Evolutionary conservation across 441 rosid genomes (phyloP).

Genomic region (Gossypium trilobum): DNA sequence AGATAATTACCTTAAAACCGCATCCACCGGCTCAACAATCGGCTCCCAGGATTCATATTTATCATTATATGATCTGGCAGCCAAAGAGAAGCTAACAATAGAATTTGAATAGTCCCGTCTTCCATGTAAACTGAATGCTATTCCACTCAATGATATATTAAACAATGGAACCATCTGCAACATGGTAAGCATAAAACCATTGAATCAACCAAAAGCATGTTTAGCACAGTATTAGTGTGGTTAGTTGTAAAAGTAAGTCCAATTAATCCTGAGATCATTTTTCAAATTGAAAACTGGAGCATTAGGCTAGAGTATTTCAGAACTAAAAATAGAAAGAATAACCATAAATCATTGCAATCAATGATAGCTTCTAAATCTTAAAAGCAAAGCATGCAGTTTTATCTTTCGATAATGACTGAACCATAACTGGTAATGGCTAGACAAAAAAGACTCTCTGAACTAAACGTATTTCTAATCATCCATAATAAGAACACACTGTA

Average conservation of each 20-base stretch:
- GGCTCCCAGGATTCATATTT: slow-evolving; percentile 95
- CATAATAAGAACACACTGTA: not conserved
- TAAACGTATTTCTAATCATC: not conserved
- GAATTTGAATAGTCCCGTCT: slow-evolving; percentile 56
- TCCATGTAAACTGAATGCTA: slow-evolving; percentile 69
- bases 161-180: slow-evolving; percentile 96
- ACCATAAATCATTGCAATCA: not conserved
- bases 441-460: not conserved
- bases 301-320: not conserved
- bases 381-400: not conserved
- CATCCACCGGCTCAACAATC: slow-evolving; percentile 80
- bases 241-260: not conserved
- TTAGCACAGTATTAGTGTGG: not conserved
- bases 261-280: not conserved
- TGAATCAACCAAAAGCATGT: slow-evolving; percentile 6
- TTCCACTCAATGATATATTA: slow-evolving; percentile 64
- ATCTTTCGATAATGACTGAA: not conserved
- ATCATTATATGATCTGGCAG: slow-evolving; percentile 87
- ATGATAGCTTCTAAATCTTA: not conserved
- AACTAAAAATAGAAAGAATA: not conserved
- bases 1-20: slow-evolving; percentile 51
- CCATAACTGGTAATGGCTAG: not conserved
- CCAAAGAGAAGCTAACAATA: slow-evolving; percentile 67
- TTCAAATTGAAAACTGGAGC: not conserved
- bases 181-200: slow-evolving; percentile 17